Base-by-base conservation (phyloP, 805 yeast genomes). In the Candida dajiaensis region DNA sequence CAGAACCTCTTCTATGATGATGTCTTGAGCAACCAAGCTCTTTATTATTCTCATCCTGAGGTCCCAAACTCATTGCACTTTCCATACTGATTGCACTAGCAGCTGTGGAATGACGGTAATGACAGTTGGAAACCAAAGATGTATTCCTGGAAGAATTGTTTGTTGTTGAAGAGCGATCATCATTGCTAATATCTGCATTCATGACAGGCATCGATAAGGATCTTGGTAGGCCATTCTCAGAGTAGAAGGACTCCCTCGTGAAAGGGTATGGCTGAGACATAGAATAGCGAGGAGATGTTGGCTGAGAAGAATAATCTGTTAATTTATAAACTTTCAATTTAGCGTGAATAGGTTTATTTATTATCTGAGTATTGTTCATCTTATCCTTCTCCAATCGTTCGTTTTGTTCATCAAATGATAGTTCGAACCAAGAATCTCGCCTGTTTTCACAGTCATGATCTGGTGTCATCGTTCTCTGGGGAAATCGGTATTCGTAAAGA, bases 1-100 rank as follows among this genome's bases (percentile, higher is more conserved):
- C 61, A 6, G 57, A 52, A 1, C 60, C 62, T 23, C 64, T 50
- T 22, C 64, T 54, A 42, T 59, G 63, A 47, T 59, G 64, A 41
- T 59, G 64, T 40, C 64, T 54, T 11, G 45, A 42, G 41, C 58
- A 57, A 20, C 29, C 37, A 13, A 19, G 37, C 11, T 40, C 50
- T 2, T 38, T 41, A 6, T 16, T 22, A 7, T 29, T n/a, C n/a
- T n/a, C 28, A 7, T 33, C n/a, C 12, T 42, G 20, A 13, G 39
- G n/a, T 10, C 20, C 22, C 16, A 20, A 11, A 13, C 39, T 20
- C 23, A 19, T 36, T 13, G 23, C 2, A 28, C 31, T 28, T n/a
- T 13, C 31, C 31, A 28, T 20, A 20, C 39, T 20, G 5, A 20
- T 16, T 20, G n/a, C 5, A 20, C 23, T 36, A n/a, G 39, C 15